Base-by-base conservation (phyloP, 1,139 yeast genomes). In the Lodderomyces jiufengensis region DNA sequence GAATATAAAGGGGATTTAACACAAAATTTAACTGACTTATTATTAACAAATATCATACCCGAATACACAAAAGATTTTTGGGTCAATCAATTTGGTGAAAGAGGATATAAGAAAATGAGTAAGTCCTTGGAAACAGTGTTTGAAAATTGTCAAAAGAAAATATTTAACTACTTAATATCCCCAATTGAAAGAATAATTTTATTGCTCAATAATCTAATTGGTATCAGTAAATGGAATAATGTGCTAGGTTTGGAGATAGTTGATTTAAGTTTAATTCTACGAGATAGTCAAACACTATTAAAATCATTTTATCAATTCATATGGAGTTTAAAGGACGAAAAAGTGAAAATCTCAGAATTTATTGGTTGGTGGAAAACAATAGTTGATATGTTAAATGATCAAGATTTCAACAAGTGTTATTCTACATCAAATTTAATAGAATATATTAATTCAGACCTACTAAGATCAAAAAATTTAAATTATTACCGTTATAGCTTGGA, bases 51-150 rank as follows among this genome's bases (percentile, higher is more conserved):
- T 2, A 59, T 76, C 32, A 66, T 81, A 42, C 71, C 77, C 2
- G 63, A 58, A 23, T 25, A 39, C 2, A 46, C 60, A 11, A 61
- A 58, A 34, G 75, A 70, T 46, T 70, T 45, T 43, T 70, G 73
- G 73, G 44, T 66, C 14, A 68, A 70, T 44, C 75, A 69, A 39
- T 63, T 84, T 27, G 88, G 86, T 1, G 92, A 84, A 43, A 63
- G 85, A 42, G 88, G 87, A 9, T 56, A 77, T 29, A 79, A 76
- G 44, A 67, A 76, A 46, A 74, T 90, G 74, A 58, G 61, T 9
- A 73, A 71, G 38, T 21, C 21, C 8, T 42, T 71, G 15, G 63
- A 66, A 30, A 50, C 66, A 0, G 61, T 70, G 4, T 80, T 74
- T 50, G 85, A 80, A 26, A 52, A 54, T 29, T 54, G 70, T 1